These are phyloP conservation scores for Penicillium corylophilum DNA, from an alignment of 2,329 filamentous ascomycete genomes.

Conservation along the genomic window DNA sequence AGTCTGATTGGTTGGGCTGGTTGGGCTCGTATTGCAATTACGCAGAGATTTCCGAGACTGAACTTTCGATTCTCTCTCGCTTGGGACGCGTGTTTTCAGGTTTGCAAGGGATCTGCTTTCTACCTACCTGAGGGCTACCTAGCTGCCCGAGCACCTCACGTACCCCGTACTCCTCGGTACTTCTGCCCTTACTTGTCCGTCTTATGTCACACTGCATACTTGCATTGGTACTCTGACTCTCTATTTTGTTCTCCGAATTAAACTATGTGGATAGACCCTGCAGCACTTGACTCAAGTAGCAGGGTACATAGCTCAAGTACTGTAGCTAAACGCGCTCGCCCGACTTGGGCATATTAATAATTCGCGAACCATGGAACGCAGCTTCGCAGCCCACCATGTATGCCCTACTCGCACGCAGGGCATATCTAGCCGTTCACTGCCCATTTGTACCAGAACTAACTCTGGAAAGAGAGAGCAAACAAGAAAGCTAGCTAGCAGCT, in stretches of 20 bases:
- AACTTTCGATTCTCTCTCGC: background rate
- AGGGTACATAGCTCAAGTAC: background rate
- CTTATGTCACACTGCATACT: no score
- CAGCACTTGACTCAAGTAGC: no score
- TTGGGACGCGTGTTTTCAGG: background rate
- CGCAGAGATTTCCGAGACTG: background rate
- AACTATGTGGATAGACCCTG: constrained; percentile 3
- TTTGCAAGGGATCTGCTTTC: constrained; percentile 3
- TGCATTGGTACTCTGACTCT: background rate
- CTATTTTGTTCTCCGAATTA: background rate
- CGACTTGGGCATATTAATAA: constrained; percentile 14
- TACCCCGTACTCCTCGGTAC: no score
- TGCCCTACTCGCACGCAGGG: background rate
- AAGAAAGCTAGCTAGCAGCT: no score
- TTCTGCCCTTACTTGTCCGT: background rate
- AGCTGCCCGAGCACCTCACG: no score
- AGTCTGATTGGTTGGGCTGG: constrained; percentile 12
- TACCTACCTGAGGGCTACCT: no score
- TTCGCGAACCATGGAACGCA: constrained; percentile 18
- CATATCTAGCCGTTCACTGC: background rate
- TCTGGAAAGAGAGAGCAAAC: no score
- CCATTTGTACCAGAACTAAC: no score
- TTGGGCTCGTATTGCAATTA: constrained; percentile 21
- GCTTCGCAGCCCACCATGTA: constrained; percentile 1
- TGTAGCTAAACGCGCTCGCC: constrained; percentile 2